Evolutionary conservation across 2,329 filamentous ascomycete genomes (phyloP).

Genomic region (Esteya vermicola): DNA sequence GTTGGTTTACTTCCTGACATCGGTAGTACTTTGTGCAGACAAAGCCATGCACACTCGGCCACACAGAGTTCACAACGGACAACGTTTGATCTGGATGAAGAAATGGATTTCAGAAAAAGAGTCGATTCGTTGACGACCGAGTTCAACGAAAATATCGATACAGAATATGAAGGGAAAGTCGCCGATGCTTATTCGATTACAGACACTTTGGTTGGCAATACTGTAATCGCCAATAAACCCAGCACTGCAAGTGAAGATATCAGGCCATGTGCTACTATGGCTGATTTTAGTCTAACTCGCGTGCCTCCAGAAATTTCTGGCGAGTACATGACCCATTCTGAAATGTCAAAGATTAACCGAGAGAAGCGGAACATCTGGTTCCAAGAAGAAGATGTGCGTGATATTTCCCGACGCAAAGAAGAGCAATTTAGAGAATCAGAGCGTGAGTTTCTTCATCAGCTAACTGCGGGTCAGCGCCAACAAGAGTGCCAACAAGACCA

Average conservation of each 20-base stretch:
- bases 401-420: neutral
- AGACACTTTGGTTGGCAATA: no score
- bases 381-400: conserved; percentile 2
- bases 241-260: no score
- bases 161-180: no score
- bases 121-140: no score
- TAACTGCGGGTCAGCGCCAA: neutral
- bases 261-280: conserved; percentile 1
- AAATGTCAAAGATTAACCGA: conserved; percentile 2
- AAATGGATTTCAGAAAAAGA: no score
- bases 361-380: conserved; percentile 8
- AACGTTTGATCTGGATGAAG: no score
- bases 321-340: conserved; percentile 1
- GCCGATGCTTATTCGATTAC: no score
- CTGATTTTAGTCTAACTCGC: conserved; percentile 2
- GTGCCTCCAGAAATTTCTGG: conserved; percentile 4
- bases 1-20: neutral
- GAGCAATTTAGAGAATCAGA: neutral
- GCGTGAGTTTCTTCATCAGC: conserved; percentile 1
- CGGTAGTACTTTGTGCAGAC: neutral
- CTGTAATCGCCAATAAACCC: no score
- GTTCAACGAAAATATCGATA: no score
- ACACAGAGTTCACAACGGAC: no score
- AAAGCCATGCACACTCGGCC: neutral
- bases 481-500: neutral